phyloP scores from a whole-genome alignment of 768 basidiomycete species.

The Mrakia blollopis region DNA sequence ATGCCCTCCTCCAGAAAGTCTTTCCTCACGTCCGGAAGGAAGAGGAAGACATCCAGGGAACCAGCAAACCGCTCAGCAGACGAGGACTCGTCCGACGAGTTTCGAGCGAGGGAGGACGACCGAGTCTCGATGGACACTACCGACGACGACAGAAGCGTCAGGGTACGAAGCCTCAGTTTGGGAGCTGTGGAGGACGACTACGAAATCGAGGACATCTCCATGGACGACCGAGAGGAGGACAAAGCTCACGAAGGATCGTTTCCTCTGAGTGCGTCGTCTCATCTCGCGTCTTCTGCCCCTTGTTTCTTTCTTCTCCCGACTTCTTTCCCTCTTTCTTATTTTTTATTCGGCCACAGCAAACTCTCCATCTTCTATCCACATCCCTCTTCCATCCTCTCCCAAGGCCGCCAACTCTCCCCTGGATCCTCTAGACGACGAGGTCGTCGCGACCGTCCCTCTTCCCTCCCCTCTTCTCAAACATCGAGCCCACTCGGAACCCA shows the following conservation, averaged over 20 bases:
- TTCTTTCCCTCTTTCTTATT: not conserved
- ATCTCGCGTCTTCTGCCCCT: not conserved
- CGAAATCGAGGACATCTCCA: conserved; percentile 9
- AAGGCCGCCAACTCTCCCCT: not conserved
- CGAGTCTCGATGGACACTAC: not conserved
- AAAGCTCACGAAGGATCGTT: not conserved
- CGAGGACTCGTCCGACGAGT: not conserved
- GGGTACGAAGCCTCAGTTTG: not conserved
- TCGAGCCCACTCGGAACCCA: not conserved
- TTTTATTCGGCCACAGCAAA: not conserved
- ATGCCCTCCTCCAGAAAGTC: conserved; percentile 4
- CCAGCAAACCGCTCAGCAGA: not conserved
- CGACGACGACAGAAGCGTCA: conserved; percentile 14
- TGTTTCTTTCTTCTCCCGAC: not conserved
- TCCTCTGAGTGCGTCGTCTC: not conserved
- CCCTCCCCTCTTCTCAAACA: not conserved
- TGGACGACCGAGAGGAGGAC: not conserved
- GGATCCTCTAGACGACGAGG: not conserved
- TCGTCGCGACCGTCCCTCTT: not conserved
- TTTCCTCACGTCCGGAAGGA: not conserved
- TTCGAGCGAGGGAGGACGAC: not conserved
- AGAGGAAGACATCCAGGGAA: not conserved
- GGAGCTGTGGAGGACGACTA: not conserved
- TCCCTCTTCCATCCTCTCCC: conserved; percentile 1
- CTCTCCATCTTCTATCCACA: conserved; percentile 3